Evolutionary conservation across 352 stramenopile species (phyloP), one percentile per base, ranked within the genome.

Genomic region (Pythium aquatile): DNA sequence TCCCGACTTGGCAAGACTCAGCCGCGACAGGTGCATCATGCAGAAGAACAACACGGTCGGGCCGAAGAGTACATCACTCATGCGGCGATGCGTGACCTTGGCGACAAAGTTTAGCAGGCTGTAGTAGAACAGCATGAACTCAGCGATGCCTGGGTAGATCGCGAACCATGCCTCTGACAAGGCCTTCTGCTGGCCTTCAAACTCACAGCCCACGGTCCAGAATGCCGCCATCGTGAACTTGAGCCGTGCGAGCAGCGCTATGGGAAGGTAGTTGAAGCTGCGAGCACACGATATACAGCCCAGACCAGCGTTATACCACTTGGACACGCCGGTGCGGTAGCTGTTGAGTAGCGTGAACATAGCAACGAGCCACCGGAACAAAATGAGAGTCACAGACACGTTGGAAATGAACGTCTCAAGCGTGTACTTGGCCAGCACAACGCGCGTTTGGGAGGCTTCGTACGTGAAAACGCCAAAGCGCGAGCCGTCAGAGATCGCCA

Each of bases 391-490:
- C 32, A 81, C 35, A 2, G 72, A 79, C 0, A 73, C 51, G 42
- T 81, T 85, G 6, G 72, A 65, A 37, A 85, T 75, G 16, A 82
- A 52, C 16, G 67, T 76, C 58, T 78, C 70, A 55, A 69, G 73
- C 20, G 37, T 51, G 24, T 60, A 75, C 6, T 65, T 30, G 44
- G 52, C 68, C 3, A 42, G n/a, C 6, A 75, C 48, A 7, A 57
- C 60, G n/a, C 52, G 49, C 2, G 24, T 47, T 9, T 33, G 24
- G 0, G 26, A 42, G 9, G 35, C 42, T 29, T 74, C 42, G 39
- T 68, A 73, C 0, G 69, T 17, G 51, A 78, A 73, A 0, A 76
- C 0, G 2, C 74, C 72, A 17, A 51, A 73, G 5, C 63, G 62
- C 2, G 58, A 52, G 7, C 47, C 68, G 55, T 77, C 73, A 9